Evolutionary conservation across 768 basidiomycete species (phyloP), one percentile per base, ranked within the genome.

Genomic region (Baorangia bicolor): DNA sequence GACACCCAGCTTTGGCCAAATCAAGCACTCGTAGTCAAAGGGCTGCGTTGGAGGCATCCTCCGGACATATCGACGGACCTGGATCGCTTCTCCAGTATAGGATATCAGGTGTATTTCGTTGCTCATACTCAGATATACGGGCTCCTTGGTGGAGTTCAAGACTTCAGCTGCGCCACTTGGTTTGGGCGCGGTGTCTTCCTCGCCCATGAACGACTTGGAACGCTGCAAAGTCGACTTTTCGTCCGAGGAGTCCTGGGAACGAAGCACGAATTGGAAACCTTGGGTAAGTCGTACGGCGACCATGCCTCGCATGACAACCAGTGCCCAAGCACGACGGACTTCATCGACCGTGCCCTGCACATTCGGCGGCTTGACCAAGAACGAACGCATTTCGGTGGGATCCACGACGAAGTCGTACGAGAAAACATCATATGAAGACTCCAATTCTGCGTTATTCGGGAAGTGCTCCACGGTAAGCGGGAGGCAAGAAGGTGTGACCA

Each of bases 21-120:
- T 91, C 56, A 98, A 75, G 66, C 93, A 96, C 59, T 88, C 81
- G 69, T 99, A 98, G 21, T 83, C 74, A 58, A 90, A 83, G 2
- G 87, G 80, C 20, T 79, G 79, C 50, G 80, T 83, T 55, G 74
- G 77, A 49, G 82, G 80, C 79, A 87, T 80, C 59, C 88, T 80
- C 25, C 94, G 81, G 27, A 92, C 88, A 67, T 93, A 94, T 38
- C 92, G 80, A 62, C 87, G 82, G 18, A 98, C 93, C 64, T 93
- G 88, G 56, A 98, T 91, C 16, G 85, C 81, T 63, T 94, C 90
- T n/a, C 91, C 90, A 42, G 88, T 91, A 64, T 94, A 98, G 39
- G 88, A 87, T 57, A 99, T 86, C 25, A 89, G 80, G 71, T 98
- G 96, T 40, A 98, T 93, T 72, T 96, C 92, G 68, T 98, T 96